phyloP scores from a whole-genome alignment of 495 filamentous ascomycete genomes.

The Physcia stellaris region DNA sequence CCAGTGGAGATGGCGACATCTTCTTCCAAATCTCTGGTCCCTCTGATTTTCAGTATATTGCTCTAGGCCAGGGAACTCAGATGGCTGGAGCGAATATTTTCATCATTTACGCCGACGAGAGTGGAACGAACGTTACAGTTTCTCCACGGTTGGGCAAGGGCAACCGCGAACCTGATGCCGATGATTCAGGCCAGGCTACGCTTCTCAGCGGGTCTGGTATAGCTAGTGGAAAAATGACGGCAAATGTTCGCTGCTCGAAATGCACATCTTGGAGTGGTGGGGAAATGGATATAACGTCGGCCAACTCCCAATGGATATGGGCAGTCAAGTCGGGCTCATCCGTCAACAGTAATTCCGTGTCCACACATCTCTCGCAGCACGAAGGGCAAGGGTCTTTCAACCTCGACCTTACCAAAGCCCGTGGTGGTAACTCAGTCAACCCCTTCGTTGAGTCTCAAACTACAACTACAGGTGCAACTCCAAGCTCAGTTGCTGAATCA shows the following conservation, averaged over 20 bases:
- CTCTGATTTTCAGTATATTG: conserved; percentile 46
- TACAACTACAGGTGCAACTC: conserved; percentile 2
- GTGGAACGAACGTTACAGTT: conserved; percentile 45
- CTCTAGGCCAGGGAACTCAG: conserved; percentile 43
- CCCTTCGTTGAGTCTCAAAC: conserved; percentile 33
- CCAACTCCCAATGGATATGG: conserved; percentile 48
- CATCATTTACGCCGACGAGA: conserved; percentile 47
- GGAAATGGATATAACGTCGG: conserved; percentile 26
- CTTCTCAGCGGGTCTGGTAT: conserved; percentile 51
- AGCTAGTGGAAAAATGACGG: conserved; percentile 39
- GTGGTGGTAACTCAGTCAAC: conserved; percentile 41
- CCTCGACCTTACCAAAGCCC: conserved; percentile 42
- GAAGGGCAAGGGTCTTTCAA: conserved; percentile 35
- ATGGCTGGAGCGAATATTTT: conserved; percentile 60
- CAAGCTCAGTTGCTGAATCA: conserved; percentile 4
- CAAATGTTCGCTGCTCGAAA: conserved; percentile 46
- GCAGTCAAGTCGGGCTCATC: conserved; percentile 44
- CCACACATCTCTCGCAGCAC: conserved; percentile 44
- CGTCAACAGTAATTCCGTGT: conserved; percentile 36
- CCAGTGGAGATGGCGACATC: conserved; percentile 25
- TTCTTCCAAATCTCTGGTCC: conserved; percentile 56
- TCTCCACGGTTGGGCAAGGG: conserved; percentile 45
- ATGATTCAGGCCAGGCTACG: conserved; percentile 33
- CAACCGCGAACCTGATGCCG: conserved; percentile 38
- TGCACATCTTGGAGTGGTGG: conserved; percentile 45